Evolutionary conservation across 148 eudicot species (phyloP), one percentile per base, ranked within the genome.

Genomic region (Rhododendron henanense): DNA sequence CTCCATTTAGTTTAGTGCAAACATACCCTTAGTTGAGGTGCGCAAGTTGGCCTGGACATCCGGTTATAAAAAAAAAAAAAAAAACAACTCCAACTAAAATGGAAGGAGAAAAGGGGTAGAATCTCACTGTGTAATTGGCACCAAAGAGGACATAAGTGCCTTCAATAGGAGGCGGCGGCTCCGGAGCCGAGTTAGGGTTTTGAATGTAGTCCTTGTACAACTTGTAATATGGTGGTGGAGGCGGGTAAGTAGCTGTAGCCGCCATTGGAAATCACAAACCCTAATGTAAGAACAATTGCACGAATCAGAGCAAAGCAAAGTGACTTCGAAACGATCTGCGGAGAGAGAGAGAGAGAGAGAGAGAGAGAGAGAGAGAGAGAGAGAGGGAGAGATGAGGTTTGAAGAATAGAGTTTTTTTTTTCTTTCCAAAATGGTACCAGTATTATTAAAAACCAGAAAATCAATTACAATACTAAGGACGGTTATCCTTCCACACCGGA

Each of bases 161-260:
- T 89, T 94, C 80, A 75, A 95, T 88, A 0, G 96, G 98, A 81
- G 98, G 93, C 10, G 96, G 98, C 10, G 96, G 98, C 84, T 87
- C 92, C 4, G 95, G 98, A 9, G 94, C 94, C 0, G 96, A 95
- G 23, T 86, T 84, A 61, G 97, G 97, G 88, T 94, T 86, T 86
- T 91, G 51, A 48, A 83, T 57, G 81, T 93, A 95, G 31, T 96
- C 92, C 85, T 95, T 95, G 92, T 96, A 96, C 4, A 96, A 89
- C 89, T 81, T 95, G 94, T 96, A 95, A 57, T 83, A 96, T 4
- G 97, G 98, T 21, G 98, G 99, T 33, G 98, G 99, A 63, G 99
- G 99, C 16, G 99, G 98, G 78, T 95, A 96, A 0, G 98, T 92
- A 41, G 99, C 96, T 19, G 99, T 94, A 53, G 92, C 86, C 76